Evolutionary conservation across 192 early-diverging fungal genomes (phyloP).

Genomic region (Gonapodya prolifera): DNA sequence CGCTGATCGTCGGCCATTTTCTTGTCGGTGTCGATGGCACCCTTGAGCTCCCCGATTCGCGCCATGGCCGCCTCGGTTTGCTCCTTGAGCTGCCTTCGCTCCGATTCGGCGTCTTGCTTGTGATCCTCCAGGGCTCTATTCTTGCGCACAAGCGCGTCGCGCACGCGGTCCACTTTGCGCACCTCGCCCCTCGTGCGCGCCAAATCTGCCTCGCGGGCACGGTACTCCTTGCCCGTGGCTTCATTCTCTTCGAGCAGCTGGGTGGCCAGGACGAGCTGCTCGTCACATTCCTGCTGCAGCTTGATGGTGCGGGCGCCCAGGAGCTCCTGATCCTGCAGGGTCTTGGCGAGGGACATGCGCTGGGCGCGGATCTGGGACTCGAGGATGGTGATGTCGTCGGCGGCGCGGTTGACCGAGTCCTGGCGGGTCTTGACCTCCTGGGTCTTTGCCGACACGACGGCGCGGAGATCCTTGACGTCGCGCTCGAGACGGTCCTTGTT

Average conservation of each 20-base stretch:
- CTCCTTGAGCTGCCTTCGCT: conserved; percentile 25
- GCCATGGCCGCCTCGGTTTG: conserved; percentile 22
- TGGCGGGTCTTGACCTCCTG: conserved; percentile 40
- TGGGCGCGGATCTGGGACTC: conserved; percentile 39
- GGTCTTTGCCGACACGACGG: conserved; percentile 40
- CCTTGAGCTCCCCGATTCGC: conserved; percentile 24
- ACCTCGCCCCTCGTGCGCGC: conserved; percentile 28
- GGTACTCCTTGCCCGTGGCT: conserved; percentile 22
- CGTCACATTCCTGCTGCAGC: conserved; percentile 41
- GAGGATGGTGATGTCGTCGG: conserved; percentile 38
- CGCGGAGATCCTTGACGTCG: conserved; percentile 40
- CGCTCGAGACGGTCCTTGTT: conserved; percentile 46
- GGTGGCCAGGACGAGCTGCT: conserved; percentile 33
- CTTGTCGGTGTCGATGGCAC: conserved; percentile 25
- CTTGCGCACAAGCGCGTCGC: conserved; percentile 40
- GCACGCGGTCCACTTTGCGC: conserved; percentile 29
- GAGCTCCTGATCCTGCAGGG: conserved; percentile 35
- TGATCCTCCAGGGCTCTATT: conserved; percentile 38
- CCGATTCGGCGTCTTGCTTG: conserved; percentile 32
- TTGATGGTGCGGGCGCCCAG: conserved; percentile 30
- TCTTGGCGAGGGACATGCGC: conserved; percentile 38
- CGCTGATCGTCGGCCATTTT: conserved; percentile 39
- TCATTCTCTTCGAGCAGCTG: conserved; percentile 36
- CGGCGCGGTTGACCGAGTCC: conserved; percentile 40
- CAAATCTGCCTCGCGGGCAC: conserved; percentile 27